phyloP scores from a whole-genome alignment of 257 asterid genomes.

The Capsicum chinense region DNA sequence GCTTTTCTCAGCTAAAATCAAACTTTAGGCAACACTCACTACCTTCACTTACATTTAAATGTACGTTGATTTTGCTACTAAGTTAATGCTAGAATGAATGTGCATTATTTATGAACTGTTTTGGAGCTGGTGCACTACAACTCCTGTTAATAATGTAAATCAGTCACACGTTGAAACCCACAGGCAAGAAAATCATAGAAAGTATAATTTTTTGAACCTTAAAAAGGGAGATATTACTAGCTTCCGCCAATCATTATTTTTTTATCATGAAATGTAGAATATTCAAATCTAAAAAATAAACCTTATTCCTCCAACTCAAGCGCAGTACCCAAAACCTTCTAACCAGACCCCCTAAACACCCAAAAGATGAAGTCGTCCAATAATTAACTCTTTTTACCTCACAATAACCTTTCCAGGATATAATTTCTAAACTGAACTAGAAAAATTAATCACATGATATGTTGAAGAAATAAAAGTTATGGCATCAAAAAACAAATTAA shows the following conservation, averaged over 20 bases:
- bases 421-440: constrained; percentile 9
- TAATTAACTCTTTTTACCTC: background rate
- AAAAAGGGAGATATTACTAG: background rate
- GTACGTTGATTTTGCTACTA: too few relatives aligned
- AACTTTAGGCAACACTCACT: too few relatives aligned
- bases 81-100: too few relatives aligned
- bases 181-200: too few relatives aligned
- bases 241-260: background rate
- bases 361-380: background rate
- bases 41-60: too few relatives aligned
- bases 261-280: background rate
- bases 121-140: too few relatives aligned
- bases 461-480: background rate
- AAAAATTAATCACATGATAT: background rate
- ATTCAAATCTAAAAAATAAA: background rate
- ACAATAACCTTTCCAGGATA: background rate
- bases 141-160: too few relatives aligned
- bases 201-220: background rate
- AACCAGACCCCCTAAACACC: background rate
- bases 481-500: background rate
- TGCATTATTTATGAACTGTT: too few relatives aligned
- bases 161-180: too few relatives aligned
- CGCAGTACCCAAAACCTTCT: background rate
- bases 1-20: too few relatives aligned
- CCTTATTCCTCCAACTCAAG: background rate